Percentiles rank a stretch among this genome's conserved stretches.
phyloP scores from a whole-genome alignment of 441 rosid species.

The Omphalea diandra region DNA sequence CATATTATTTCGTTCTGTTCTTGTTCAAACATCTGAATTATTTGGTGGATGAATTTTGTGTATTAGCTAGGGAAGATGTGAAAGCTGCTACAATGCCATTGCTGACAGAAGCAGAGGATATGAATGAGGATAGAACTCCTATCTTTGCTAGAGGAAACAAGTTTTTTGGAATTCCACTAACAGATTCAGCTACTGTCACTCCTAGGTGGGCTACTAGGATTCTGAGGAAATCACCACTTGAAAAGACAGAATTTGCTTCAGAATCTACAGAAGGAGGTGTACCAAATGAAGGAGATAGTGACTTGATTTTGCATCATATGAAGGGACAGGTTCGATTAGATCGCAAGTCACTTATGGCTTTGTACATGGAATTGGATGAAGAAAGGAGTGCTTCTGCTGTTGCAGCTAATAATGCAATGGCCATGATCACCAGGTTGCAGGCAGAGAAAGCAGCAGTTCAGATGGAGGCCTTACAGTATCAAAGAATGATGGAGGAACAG shows the following conservation, averaged over 20 bases:
- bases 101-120: conserved; percentile 44
- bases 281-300: conserved; percentile 45
- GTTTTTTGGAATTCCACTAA: conserved; percentile 66
- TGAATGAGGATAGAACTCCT: conserved; percentile 58
- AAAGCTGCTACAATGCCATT: conserved; percentile 39
- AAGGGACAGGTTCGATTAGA: conserved; percentile 77
- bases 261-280: conserved; percentile 43
- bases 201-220: conserved; percentile 54
- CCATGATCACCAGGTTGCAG: conserved; percentile 91
- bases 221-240: conserved; percentile 50
- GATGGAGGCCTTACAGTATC: conserved; percentile 98
- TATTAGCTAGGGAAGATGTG: conserved; percentile 37
- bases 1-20: no score
- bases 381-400: conserved; percentile 91
- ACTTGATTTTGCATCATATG: conserved; percentile 49
- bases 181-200: conserved; percentile 53
- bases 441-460: conserved; percentile 96
- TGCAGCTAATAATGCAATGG: conserved; percentile 96
- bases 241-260: conserved; percentile 45
- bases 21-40: no score
- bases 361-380: conserved; percentile 92
- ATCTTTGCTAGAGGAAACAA: conserved; percentile 54
- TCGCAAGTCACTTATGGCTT: conserved; percentile 68
- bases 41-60: conserved; percentile 18
- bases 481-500: conserved; percentile 99